A percentile compares a stretch with the other conserved stretches of the same genome.
Evolutionary conservation across 495 filamentous ascomycete genomes (phyloP).

Genomic region (Aspergillus campestris): DNA sequence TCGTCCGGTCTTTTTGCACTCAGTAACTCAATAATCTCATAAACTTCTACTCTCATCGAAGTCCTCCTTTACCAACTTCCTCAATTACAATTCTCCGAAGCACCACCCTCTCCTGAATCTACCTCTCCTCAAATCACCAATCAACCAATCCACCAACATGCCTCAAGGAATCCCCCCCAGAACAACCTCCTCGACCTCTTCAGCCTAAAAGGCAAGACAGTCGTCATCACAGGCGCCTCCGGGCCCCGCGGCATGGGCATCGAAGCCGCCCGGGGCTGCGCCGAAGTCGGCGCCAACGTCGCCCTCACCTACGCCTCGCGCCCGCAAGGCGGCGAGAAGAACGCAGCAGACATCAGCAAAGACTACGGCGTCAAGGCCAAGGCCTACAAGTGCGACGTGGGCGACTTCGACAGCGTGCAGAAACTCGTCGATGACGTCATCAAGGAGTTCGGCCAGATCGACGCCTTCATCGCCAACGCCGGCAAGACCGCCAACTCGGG

Average conservation of each 20-base stretch:
- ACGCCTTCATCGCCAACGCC: slow-evolving; percentile 62
- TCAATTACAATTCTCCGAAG: not conserved
- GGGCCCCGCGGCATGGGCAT: slow-evolving; percentile 64
- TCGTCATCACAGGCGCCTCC: slow-evolving; percentile 63
- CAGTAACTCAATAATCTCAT: too few species aligned
- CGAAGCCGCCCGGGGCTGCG: slow-evolving; percentile 62
- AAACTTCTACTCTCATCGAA: not conserved
- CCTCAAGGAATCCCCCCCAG: slow-evolving; percentile 51
- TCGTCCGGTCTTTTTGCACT: too few species aligned
- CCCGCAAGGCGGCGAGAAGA: slow-evolving; percentile 52
- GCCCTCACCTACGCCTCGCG: slow-evolving; percentile 61
- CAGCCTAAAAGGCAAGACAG: slow-evolving; percentile 66
- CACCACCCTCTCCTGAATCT: not conserved
- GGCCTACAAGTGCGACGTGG: slow-evolving; percentile 53
- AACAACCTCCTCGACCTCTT: slow-evolving; percentile 55
- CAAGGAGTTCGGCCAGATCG: slow-evolving; percentile 56
- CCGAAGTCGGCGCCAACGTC: slow-evolving; percentile 63
- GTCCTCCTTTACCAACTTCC: not conserved
- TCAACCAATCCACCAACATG: slow-evolving; percentile 18
- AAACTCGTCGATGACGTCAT: slow-evolving; percentile 45
- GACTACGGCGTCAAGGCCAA: slow-evolving; percentile 59
- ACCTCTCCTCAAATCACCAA: not conserved
- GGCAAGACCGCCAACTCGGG: slow-evolving; percentile 55
- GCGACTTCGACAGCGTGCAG: slow-evolving; percentile 43
- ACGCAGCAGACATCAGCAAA: slow-evolving; percentile 49